Percentiles rank a stretch among this genome's conserved stretches.
Evolutionary conservation across 441 rosid species (phyloP).

Genomic region (Erodium trifolium): DNA sequence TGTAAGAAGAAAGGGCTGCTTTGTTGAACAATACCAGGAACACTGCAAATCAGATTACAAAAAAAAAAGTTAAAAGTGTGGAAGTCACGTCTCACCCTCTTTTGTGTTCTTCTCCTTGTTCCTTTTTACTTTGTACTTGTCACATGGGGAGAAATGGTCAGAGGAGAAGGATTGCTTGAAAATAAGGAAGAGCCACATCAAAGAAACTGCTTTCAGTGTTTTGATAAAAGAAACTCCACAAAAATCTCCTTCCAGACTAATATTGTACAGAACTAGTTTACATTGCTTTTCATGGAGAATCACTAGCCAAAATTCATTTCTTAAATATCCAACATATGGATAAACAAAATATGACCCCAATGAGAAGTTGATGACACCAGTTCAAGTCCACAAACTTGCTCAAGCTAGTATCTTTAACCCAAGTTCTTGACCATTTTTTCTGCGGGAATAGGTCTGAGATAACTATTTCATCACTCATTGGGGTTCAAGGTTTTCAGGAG

Average conservation of each 20-base stretch:
- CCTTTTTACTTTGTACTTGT: background rate
- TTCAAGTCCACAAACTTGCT: too few relatives aligned
- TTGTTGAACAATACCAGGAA: conserved; percentile 80
- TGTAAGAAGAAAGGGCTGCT: conserved; percentile 91
- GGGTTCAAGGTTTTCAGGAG: too few relatives aligned
- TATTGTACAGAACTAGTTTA: background rate
- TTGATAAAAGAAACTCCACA: background rate
- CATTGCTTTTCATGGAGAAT: background rate
- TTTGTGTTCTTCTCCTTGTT: background rate
- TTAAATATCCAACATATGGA: background rate
- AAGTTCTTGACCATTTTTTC: too few relatives aligned
- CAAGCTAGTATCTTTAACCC: too few relatives aligned
- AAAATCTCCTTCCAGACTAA: background rate
- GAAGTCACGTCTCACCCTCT: too few relatives aligned
- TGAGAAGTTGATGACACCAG: background rate
- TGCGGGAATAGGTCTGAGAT: too few relatives aligned
- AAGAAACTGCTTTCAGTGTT: background rate
- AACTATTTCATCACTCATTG: too few relatives aligned
- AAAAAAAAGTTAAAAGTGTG: background rate
- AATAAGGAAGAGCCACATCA: background rate
- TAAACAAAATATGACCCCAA: background rate
- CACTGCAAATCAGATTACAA: conserved; percentile 32
- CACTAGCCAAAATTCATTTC: background rate
- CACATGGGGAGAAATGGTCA: background rate
- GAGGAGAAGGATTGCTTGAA: background rate